A percentile compares a stretch with the other conserved stretches of the same genome.
These are phyloP conservation scores for Gigaspora rosea DNA, from an alignment of 192 early-diverging fungal genomes.

Conservation along the genomic window DNA sequence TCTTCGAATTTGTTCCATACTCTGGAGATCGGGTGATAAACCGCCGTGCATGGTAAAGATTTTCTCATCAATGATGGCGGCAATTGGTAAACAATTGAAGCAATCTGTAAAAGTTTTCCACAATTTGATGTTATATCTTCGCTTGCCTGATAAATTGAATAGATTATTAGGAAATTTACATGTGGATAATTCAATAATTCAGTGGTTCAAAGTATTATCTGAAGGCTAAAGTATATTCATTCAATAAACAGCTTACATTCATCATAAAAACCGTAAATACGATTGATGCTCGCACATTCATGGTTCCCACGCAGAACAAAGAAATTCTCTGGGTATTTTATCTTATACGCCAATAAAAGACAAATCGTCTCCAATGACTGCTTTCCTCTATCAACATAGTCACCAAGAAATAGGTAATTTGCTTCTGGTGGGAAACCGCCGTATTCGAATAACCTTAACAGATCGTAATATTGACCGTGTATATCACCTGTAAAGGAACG, in stretches of 20 bases:
- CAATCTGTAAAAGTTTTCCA: conserved; percentile 99
- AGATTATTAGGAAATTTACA: not conserved
- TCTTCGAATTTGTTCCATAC: conserved; percentile 95
- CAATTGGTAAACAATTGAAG: conserved; percentile 97
- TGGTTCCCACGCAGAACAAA: conserved; percentile 99
- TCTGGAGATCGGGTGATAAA: conserved; percentile 93
- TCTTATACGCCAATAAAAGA: conserved; percentile 96
- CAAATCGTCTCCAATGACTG: conserved; percentile 99
- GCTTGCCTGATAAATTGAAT: conserved; percentile 65
- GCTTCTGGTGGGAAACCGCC: conserved; percentile 95
- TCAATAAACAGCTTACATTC: conserved; percentile 68
- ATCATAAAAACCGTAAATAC: conserved; percentile 98
- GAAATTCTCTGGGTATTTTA: conserved; percentile 99
- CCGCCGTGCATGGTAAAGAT: conserved; percentile 99
- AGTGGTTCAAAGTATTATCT: not conserved
- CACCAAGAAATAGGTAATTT: conserved; percentile 96
- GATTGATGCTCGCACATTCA: conserved; percentile 95
- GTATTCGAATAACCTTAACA: conserved; percentile 93
- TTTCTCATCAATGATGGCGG: conserved; percentile 97
- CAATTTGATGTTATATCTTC: conserved; percentile 97
- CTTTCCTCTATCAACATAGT: conserved; percentile 98
- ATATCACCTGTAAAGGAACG: conserved; percentile 53
- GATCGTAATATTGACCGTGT: conserved; percentile 98
- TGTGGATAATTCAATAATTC: not conserved
- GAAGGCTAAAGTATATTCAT: not conserved